Conservation (phyloP, 495 filamentous ascomycete genomes). For the Xylaria nigripes region DNA sequence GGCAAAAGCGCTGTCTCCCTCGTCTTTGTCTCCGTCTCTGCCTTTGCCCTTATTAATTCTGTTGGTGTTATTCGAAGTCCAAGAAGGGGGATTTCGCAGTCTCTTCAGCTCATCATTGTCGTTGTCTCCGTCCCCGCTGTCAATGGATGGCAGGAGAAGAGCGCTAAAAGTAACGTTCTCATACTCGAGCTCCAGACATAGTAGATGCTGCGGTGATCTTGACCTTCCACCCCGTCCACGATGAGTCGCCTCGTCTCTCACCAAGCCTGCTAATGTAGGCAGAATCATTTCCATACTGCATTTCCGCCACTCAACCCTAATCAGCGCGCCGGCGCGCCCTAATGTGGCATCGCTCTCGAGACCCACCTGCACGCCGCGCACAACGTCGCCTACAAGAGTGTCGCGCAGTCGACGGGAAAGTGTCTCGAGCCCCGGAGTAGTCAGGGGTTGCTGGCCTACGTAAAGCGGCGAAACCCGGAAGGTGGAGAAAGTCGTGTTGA, state of each 20-base stretch:
- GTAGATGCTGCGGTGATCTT: slow-evolving; percentile 6
- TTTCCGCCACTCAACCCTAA: slow-evolving; percentile 30
- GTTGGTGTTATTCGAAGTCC: slow-evolving; percentile 13
- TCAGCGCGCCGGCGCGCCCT: slow-evolving; percentile 32
- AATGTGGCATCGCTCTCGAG: slow-evolving; percentile 22
- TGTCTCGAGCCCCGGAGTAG: slow-evolving; percentile 18
- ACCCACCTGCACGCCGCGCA: slow-evolving; percentile 41
- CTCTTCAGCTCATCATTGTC: not conserved
- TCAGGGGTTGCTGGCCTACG: slow-evolving; percentile 25
- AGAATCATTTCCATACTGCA: slow-evolving; percentile 17
- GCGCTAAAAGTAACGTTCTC: slow-evolving; percentile 34
- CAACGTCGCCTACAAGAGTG: slow-evolving; percentile 39
- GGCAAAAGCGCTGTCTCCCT: slow-evolving; percentile 20
- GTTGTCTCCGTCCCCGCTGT: not conserved
- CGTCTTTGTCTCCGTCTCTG: not conserved
- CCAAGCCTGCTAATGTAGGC: slow-evolving; percentile 2
- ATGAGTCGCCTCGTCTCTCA: slow-evolving; percentile 5
- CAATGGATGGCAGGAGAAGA: slow-evolving; percentile 30
- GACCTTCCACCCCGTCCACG: slow-evolving; percentile 8
- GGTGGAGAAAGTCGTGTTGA: slow-evolving; percentile 42
- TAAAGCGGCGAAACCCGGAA: slow-evolving; percentile 39
- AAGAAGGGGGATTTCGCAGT: slow-evolving; percentile 3
- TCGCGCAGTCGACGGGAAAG: slow-evolving; percentile 36
- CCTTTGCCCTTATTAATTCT: not conserved
- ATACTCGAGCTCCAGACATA: slow-evolving; percentile 33